Conservation (phyloP, 805 yeast species). For the Hanseniaspora meyeri region DNA sequence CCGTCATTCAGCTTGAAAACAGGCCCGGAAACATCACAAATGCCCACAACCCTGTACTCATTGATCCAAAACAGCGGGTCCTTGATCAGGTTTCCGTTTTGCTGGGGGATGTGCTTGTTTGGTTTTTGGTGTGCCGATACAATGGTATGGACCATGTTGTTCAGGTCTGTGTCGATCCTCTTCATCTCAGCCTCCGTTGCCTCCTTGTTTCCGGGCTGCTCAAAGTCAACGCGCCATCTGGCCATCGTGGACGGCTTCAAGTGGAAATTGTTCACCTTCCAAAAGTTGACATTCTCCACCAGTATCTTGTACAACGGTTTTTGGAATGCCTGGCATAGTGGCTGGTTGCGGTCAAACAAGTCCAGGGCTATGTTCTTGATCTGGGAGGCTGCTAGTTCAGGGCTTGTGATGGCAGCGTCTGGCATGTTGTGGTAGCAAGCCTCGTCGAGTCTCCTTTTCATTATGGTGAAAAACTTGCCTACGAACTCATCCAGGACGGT, state of each 20-base stretch:
- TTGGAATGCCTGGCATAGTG: neutral
- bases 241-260: neutral
- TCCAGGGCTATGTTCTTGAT: neutral
- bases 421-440: neutral
- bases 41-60: neutral
- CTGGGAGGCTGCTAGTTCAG: neutral
- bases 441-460: neutral
- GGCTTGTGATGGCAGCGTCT: neutral
- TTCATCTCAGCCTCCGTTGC: neutral
- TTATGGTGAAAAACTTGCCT: neutral
- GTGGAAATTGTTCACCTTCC: conserved; percentile 11
- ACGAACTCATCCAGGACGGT: neutral
- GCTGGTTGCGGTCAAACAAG: neutral
- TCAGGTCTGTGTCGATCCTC: conserved; percentile 6
- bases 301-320: neutral
- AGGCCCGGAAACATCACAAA: neutral
- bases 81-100: neutral
- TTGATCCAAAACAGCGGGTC: neutral
- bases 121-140: neutral
- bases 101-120: neutral
- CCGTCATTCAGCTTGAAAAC: neutral
- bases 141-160: neutral
- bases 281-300: conserved; percentile 5
- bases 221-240: conserved; percentile 9
- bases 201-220: neutral